Evolutionary conservation across 2,329 filamentous ascomycete species (phyloP), one percentile per base, ranked within the genome.

Genomic region (Fusarium decemcellulare): DNA sequence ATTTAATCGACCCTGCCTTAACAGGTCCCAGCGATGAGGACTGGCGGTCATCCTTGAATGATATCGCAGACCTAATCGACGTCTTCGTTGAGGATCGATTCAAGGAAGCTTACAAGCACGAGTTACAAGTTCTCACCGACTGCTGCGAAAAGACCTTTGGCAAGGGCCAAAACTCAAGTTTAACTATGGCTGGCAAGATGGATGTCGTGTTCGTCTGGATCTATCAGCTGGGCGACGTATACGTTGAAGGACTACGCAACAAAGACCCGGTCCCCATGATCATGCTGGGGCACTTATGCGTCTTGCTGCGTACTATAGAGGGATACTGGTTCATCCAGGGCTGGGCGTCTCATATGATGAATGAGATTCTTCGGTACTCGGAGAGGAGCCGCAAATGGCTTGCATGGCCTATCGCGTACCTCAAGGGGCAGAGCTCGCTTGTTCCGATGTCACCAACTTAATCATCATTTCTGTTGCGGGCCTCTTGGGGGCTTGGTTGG

Each of bases 331-430:
- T 51, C 9, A 23, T 8, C 2, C 32, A 51, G 11, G 47, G 47
- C 6, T 51, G 47, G 47, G 47, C 47, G 1, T 36, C 47, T 27
- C 47, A 51, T 11, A 39, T 51, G 16, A 51, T 51, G 47, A 51
- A 37, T 34, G 47, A 51, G 47, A 37, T 51, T 36, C 18, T 51
- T 5, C 16, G 32, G 8, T n/a, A n/a, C 32, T 51, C 47, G 15
- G 47, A 51, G 47, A 37, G 32, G 47, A 37, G 47, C 10, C 47
- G 32, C 32, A 51, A 51, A 36, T 51, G 47, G 47, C 14, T 51
- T 11, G 3, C 32, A 12, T 51, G 47, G 47, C 47, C 47, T 10
- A 16, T 51, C 0, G n/a, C 30, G 0, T 51, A 51, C 4, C 47
- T 51, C 16, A 36, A n/a, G 3, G 47, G 47, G 3, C 32, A 27